Evolutionary conservation across 257 asterid species (phyloP).

Genomic region (Verbena officinalis): DNA sequence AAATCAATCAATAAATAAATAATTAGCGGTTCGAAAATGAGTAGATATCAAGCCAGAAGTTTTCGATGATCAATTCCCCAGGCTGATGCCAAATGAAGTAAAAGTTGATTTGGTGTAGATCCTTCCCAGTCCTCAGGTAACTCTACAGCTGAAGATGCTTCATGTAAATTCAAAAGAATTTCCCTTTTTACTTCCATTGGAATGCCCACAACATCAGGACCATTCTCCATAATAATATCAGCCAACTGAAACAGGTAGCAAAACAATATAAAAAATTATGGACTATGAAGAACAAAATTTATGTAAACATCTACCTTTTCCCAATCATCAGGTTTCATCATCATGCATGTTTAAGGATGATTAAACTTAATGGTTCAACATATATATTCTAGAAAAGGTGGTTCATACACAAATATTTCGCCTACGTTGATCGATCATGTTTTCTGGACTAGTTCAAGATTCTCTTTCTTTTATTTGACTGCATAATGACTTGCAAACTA

Average conservation of each 20-base stretch:
- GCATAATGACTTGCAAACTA: no score
- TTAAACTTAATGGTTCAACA: background rate
- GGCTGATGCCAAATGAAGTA: slow-evolving; percentile 79
- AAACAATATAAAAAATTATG: slow-evolving; percentile 12
- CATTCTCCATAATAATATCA: slow-evolving; percentile 75
- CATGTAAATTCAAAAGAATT: slow-evolving; percentile 72
- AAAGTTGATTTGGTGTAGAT: slow-evolving; percentile 71
- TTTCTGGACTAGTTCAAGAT: slow-evolving; percentile 1
- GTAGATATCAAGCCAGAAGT: slow-evolving; percentile 23
- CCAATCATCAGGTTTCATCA: background rate
- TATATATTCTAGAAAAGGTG: background rate
- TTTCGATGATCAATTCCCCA: slow-evolving; percentile 70
- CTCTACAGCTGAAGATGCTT: slow-evolving; percentile 61
- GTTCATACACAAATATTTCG: background rate
- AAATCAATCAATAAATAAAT: background rate
- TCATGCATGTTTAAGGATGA: background rate
- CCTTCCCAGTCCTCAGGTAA: slow-evolving; percentile 97
- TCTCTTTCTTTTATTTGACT: background rate
- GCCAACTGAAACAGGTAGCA: slow-evolving; percentile 53
- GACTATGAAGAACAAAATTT: background rate
- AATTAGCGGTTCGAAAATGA: slow-evolving; percentile 20
- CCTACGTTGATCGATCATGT: background rate
- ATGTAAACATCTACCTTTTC: background rate
- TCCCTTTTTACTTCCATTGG: slow-evolving; percentile 79
- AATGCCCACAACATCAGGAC: slow-evolving; percentile 60